Evolutionary conservation across 2,329 filamentous ascomycete species (phyloP).

Genomic region (Stemphylium vesicarium): DNA sequence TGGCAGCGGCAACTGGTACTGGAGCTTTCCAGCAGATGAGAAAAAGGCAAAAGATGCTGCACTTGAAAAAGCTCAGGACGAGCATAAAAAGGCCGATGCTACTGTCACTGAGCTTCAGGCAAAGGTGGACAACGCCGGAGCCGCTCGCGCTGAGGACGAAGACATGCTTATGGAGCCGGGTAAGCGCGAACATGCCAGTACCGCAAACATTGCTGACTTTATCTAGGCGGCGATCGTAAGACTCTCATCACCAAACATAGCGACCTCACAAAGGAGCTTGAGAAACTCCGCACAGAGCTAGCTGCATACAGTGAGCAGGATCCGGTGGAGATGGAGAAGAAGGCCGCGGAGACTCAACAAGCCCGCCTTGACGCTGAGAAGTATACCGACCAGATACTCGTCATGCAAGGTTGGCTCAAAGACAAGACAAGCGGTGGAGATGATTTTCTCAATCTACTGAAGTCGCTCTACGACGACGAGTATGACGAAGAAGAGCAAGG

Average conservation of each 20-base stretch:
- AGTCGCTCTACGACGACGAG: conserved; percentile 60
- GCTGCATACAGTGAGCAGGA: conserved; percentile 55
- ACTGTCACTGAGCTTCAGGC: conserved; percentile 47
- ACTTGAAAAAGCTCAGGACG: conserved; percentile 47
- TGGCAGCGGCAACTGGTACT: conserved; percentile 75
- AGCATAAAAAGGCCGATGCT: conserved; percentile 47
- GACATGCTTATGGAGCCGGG: conserved; percentile 44
- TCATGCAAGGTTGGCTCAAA: conserved; percentile 55
- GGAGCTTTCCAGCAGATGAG: conserved; percentile 68
- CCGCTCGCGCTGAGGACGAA: conserved; percentile 49
- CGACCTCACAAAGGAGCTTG: conserved; percentile 46
- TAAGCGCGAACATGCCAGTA: conserved; percentile 9
- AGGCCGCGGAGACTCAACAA: conserved; percentile 39
- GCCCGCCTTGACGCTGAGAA: conserved; percentile 43
- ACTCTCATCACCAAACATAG: conserved; percentile 47
- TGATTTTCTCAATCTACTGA: conserved; percentile 54
- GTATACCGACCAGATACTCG: conserved; percentile 54
- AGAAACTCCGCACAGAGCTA: conserved; percentile 50
- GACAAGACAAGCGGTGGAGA: conserved; percentile 46
- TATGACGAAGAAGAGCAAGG: conserved; percentile 61
- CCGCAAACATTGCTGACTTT: neutral
- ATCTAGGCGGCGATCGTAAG: conserved; percentile 43
- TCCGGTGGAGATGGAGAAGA: conserved; percentile 53
- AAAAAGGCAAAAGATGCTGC: conserved; percentile 54
- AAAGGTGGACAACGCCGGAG: conserved; percentile 50